Percentiles rank a stretch among this genome's conserved stretches.
Conservation (phyloP, 768 basidiomycete species). For the Pleurotus sapidus region DNA sequence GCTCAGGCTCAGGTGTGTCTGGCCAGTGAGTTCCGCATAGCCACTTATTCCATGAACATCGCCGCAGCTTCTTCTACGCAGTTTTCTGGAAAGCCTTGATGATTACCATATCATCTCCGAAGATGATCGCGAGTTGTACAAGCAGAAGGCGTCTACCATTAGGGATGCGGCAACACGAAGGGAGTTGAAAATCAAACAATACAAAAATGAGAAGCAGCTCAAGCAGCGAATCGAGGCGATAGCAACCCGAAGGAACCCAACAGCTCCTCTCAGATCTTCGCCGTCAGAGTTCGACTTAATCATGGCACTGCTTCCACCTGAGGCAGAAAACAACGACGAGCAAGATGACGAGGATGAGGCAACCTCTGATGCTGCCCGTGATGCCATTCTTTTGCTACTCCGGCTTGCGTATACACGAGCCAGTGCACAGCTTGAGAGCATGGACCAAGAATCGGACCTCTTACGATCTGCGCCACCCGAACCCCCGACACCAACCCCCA, state of each 20-base stretch:
- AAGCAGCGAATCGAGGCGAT: constrained; percentile 60
- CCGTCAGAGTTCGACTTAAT: constrained; percentile 61
- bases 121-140: constrained; percentile 55
- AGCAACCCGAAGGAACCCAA: not conserved
- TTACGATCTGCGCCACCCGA: constrained; percentile 53
- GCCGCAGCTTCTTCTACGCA: constrained; percentile 43
- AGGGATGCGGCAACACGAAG: constrained; percentile 68
- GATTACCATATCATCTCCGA: constrained; percentile 65
- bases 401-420: constrained; percentile 72
- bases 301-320: constrained; percentile 52
- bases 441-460: constrained; percentile 71
- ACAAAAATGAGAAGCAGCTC: constrained; percentile 81
- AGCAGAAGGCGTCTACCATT: constrained; percentile 42
- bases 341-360: constrained; percentile 53
- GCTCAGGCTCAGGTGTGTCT: constrained; percentile 53
- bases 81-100: constrained; percentile 51
- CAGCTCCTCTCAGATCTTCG: not conserved
- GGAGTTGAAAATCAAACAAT: constrained; percentile 91
- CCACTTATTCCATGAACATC: not conserved
- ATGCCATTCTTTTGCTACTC: constrained; percentile 66
- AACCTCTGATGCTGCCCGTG: constrained; percentile 64
- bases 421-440: constrained; percentile 60
- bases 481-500: constrained; percentile 26
- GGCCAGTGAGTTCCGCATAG: not conserved
- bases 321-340: constrained; percentile 16